Base-by-base conservation (phyloP, 495 filamentous ascomycete species). In the Astrocystis sublimbata region DNA sequence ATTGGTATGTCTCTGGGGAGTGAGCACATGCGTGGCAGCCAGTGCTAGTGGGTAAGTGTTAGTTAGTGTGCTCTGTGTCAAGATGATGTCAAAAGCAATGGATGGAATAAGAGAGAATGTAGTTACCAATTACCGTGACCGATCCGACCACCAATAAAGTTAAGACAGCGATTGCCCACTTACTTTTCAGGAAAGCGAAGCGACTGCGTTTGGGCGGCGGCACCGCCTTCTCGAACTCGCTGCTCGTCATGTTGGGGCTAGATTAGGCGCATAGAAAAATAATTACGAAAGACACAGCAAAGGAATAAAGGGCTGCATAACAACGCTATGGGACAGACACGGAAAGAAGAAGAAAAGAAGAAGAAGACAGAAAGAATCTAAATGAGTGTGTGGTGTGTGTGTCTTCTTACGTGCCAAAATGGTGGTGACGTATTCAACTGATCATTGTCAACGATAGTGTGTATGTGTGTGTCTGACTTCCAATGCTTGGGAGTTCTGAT, bases 101-200 rank as follows among this genome's bases (percentile, higher is more conserved):
- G n/a, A 19, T 5, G 19, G 7, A 24, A 58, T 17, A 12, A 43
- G 30, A 47, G n/a, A 15, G 24, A 21, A 6, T 10, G 36, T 10
- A 47, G 56, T 63, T 33, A 68, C 70, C 67, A 30, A 68, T 68
- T 12, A 72, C 30, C 2, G 70, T 63, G 8, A 43, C 58, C 9
- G 65, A 65, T 3, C 63, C 42, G 19, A 72, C 46, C 5, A 67
- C 61, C 12, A 68, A 31, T 7, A 59, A 19, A 7, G 60, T 65
- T 41, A 70, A 55, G 12, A 50, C 10, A 19, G 60, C 61, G 5
- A 72, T 66, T 6, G 52, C 63, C 24, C 63, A 59, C 47, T 70
- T 72, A 46, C 61, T 70, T 26, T 64, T 68, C 33, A 70, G 12
- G 45, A 67, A 65, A 17, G 63, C 60, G 15, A 70, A 41, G 28